Percentiles rank a stretch among this genome's conserved stretches.
phyloP scores from a whole-genome alignment of 2,329 filamentous ascomycete genomes.

The Pestalotiopsis sp. region DNA sequence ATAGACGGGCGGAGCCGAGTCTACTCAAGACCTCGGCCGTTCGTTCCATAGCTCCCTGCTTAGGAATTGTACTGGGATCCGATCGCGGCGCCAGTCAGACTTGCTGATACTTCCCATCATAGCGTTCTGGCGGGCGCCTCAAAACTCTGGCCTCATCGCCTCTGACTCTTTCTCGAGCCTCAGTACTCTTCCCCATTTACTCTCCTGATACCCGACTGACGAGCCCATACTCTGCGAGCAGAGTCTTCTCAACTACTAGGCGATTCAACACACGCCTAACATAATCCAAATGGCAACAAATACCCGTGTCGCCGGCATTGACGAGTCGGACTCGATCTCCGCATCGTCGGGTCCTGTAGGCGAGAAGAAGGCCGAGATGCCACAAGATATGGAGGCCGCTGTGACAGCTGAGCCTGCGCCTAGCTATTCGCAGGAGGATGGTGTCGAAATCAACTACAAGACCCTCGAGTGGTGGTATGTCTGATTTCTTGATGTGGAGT shows the following conservation, averaged over 20 bases:
- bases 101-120: not conserved
- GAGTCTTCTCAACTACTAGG: not conserved
- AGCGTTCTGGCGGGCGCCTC: not conserved
- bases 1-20: constrained; percentile 8
- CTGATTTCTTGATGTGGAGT: not conserved
- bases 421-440: constrained; percentile 17
- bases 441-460: constrained; percentile 37
- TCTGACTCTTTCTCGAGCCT: not conserved
- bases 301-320: not conserved
- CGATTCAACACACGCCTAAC: constrained; percentile 1
- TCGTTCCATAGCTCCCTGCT: not conserved
- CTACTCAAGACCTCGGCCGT: not conserved
- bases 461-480: constrained; percentile 41
- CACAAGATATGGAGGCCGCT: not conserved
- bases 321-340: not conserved
- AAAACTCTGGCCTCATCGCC: not conserved
- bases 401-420: constrained; percentile 3
- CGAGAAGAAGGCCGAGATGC: constrained; percentile 5
- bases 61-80: not conserved
- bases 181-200: not conserved
- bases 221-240: not conserved
- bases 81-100: constrained; percentile 3
- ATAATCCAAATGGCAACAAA: not conserved
- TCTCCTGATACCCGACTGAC: not conserved
- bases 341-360: not conserved